phyloP scores from a whole-genome alignment of 2,329 filamentous ascomycete species.

The Lomentospora prolificans region DNA sequence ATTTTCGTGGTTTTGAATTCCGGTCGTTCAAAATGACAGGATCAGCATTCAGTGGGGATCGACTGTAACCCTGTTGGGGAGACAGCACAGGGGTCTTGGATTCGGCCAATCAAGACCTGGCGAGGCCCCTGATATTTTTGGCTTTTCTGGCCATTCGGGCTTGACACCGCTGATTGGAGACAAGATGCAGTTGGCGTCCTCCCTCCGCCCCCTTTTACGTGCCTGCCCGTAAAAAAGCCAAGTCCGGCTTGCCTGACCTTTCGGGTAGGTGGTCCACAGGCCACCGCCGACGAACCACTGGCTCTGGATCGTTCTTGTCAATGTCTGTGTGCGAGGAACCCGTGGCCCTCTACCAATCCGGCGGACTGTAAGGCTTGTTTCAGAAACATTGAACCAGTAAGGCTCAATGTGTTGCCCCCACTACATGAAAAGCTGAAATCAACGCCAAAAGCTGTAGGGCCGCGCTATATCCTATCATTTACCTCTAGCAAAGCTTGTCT shows the following conservation, averaged over 20 bases:
- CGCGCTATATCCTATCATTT: background rate
- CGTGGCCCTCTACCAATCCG: background rate
- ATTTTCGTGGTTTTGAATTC: background rate
- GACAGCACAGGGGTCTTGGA: background rate
- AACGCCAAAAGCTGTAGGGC: background rate
- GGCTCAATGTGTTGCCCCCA: background rate
- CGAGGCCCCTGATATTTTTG: background rate
- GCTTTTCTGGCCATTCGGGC: background rate
- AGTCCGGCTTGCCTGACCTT: background rate
- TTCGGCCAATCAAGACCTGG: background rate
- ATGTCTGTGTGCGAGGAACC: background rate
- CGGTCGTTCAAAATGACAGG: background rate
- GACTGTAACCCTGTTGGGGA: background rate
- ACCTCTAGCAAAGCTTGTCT: background rate
- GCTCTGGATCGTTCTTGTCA: background rate
- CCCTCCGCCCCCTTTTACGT: background rate
- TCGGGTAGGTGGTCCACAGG: background rate
- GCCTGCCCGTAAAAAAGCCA: background rate
- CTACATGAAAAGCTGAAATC: constrained; percentile 4
- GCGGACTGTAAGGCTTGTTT: constrained; percentile 11
- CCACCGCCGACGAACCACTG: background rate
- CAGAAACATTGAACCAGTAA: constrained; percentile 14
- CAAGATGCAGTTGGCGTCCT: background rate
- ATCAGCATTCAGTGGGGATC: background rate
- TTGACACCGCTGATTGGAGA: background rate